phyloP scores from a whole-genome alignment of 768 basidiomycete species.

The Rhodotorula paludigena region DNA sequence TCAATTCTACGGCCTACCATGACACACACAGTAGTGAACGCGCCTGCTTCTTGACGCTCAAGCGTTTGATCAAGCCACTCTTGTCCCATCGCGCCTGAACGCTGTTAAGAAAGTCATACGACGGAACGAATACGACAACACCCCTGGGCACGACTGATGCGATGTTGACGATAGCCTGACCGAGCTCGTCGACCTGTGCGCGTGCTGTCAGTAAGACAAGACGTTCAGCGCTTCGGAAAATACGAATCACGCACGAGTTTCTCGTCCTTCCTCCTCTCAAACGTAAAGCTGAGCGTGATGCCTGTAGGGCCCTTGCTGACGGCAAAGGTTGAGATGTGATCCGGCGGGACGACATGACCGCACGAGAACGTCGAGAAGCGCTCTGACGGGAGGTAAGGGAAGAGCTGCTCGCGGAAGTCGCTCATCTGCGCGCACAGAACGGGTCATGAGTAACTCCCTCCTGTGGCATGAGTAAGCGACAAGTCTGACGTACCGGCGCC shows the following conservation, averaged over 20 bases:
- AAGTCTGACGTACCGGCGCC: constrained; percentile 67
- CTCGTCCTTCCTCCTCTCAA: constrained; percentile 57
- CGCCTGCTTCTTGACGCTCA: constrained; percentile 71
- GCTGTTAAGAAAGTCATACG: constrained; percentile 71
- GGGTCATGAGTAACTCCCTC: no score
- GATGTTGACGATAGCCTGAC: constrained; percentile 75
- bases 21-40: constrained; percentile 24
- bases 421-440: constrained; percentile 78
- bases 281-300: constrained; percentile 66
- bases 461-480: no score
- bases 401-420: constrained; percentile 77
- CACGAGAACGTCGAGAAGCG: constrained; percentile 79
- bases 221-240: no score
- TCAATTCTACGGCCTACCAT: not conserved
- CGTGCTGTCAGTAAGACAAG: not conserved
- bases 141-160: constrained; percentile 73
- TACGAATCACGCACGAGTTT: constrained; percentile 16
- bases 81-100: constrained; percentile 64
- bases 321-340: constrained; percentile 65
- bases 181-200: constrained; percentile 78
- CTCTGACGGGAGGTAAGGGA: constrained; percentile 59
- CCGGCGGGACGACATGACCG: constrained; percentile 79
- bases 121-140: constrained; percentile 89
- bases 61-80: constrained; percentile 59
- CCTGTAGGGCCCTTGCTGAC: constrained; percentile 37